A percentile compares a stretch with the other conserved stretches of the same genome.
These are phyloP conservation scores for Neophaeococcomyces mojaviensis DNA, from an alignment of 2,329 filamentous ascomycete genomes.

Conservation along the genomic window DNA sequence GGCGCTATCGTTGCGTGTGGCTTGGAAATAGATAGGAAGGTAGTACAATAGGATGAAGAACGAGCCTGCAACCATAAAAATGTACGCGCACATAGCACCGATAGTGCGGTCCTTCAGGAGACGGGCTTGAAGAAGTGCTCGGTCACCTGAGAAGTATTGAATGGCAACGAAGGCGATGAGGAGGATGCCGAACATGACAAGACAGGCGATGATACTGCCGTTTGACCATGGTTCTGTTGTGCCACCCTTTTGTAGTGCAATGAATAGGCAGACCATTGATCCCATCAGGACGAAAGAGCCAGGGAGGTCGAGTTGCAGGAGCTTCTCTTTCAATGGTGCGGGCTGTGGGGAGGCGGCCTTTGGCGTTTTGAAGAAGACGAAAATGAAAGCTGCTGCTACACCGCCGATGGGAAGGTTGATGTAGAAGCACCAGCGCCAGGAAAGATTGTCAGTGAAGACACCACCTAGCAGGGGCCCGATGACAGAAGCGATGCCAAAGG, in stretches of 20 bases:
- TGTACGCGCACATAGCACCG: constrained; percentile 28
- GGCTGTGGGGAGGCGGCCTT: constrained; percentile 17
- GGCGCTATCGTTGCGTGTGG: constrained; percentile 29
- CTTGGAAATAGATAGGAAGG: constrained; percentile 45
- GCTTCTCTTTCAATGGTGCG: constrained; percentile 29
- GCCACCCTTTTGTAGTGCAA: constrained; percentile 43
- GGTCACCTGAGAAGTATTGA: constrained; percentile 33
- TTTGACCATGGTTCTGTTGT: constrained; percentile 30
- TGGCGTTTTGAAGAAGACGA: constrained; percentile 26
- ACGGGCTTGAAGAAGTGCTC: constrained; percentile 32
- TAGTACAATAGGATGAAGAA: constrained; percentile 38
- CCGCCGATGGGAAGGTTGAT: constrained; percentile 30
- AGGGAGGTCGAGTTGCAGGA: constrained; percentile 39
- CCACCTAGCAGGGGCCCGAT: constrained; percentile 27
- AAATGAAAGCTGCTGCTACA: constrained; percentile 21
- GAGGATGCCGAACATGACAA: constrained; percentile 39
- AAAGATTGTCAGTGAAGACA: constrained; percentile 26
- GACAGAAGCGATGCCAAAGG: constrained; percentile 25
- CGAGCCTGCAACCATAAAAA: constrained; percentile 30
- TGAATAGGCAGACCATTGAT: constrained; percentile 34
- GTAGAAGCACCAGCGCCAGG: constrained; percentile 32
- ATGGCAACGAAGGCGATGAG: constrained; percentile 28
- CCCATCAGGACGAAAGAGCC: constrained; percentile 37
- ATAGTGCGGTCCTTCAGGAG: constrained; percentile 34
- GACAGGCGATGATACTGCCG: constrained; percentile 37